phyloP scores from a whole-genome alignment of 2,329 filamentous ascomycete species.

The Diaporthe velutina region DNA sequence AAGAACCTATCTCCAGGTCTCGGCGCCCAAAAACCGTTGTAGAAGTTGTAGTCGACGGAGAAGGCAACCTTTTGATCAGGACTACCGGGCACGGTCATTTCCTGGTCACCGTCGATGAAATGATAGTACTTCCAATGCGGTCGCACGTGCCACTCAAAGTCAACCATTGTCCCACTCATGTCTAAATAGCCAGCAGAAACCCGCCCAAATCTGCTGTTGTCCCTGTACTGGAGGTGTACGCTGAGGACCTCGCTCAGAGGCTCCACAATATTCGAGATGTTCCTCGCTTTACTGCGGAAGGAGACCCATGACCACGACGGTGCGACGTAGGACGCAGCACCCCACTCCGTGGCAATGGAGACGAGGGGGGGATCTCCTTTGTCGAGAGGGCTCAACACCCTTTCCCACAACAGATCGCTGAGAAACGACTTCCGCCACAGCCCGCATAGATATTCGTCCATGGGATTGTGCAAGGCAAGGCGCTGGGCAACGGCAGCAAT shows the following conservation, averaged over 20 bases:
- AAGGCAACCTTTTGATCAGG: neutral
- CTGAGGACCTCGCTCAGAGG: conserved; percentile 3
- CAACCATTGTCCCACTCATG: neutral
- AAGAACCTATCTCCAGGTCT: neutral
- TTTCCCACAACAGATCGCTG: conserved; percentile 12
- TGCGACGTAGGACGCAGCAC: neutral
- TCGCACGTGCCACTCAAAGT: neutral
- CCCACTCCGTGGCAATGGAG: neutral
- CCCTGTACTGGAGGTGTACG: neutral
- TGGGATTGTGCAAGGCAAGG: neutral
- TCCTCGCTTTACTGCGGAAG: conserved; percentile 4
- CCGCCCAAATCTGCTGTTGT: conserved; percentile 1
- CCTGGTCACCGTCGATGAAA: conserved; percentile 6
- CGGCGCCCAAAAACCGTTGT: neutral
- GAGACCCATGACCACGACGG: conserved; percentile 16
- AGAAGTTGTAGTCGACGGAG: conserved; percentile 24
- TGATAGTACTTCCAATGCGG: conserved; percentile 6
- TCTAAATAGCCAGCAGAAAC: neutral
- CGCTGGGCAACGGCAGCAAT: conserved; percentile 13
- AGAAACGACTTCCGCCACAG: conserved; percentile 9
- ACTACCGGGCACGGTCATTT: neutral
- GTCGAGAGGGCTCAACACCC: neutral
- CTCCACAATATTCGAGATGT: conserved; percentile 5
- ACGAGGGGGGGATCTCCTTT: neutral
- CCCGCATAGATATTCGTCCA: conserved; percentile 17